These are phyloP conservation scores for Fusarium chuoi DNA, from an alignment of 2,329 filamentous ascomycete genomes.

Conservation along the genomic window DNA sequence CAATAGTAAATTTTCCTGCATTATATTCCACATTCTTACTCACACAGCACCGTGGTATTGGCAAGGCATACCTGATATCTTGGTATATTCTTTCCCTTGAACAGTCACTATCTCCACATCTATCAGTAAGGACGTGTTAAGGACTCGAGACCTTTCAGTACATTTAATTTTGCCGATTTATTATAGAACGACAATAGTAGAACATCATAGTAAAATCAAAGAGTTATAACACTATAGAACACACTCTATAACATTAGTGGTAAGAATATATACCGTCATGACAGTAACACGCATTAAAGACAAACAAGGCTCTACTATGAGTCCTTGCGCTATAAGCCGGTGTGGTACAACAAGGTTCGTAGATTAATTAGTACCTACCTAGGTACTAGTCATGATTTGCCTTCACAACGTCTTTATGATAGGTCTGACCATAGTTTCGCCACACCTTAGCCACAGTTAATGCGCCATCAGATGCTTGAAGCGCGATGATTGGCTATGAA, in stretches of 20 bases:
- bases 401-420: slow-evolving; percentile 4
- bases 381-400: background rate
- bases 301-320: background rate
- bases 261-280: background rate
- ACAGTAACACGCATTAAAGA: background rate
- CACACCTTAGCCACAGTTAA: slow-evolving; percentile 20
- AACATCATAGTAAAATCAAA: background rate
- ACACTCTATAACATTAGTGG: background rate
- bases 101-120: background rate
- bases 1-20: background rate
- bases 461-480: slow-evolving; percentile 24
- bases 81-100: background rate
- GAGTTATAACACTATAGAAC: background rate
- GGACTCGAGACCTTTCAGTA: background rate
- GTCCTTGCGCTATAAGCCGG: background rate
- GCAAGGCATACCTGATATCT: background rate
- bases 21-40: background rate
- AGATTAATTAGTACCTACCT: no score
- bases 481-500: slow-evolving; percentile 29
- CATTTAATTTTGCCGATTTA: background rate
- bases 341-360: background rate
- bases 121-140: background rate
- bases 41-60: no score
- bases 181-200: background rate
- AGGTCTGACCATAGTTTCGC: background rate